phyloP scores from a whole-genome alignment of 164 flowering plant species.

The Paratinospora sagittata region DNA sequence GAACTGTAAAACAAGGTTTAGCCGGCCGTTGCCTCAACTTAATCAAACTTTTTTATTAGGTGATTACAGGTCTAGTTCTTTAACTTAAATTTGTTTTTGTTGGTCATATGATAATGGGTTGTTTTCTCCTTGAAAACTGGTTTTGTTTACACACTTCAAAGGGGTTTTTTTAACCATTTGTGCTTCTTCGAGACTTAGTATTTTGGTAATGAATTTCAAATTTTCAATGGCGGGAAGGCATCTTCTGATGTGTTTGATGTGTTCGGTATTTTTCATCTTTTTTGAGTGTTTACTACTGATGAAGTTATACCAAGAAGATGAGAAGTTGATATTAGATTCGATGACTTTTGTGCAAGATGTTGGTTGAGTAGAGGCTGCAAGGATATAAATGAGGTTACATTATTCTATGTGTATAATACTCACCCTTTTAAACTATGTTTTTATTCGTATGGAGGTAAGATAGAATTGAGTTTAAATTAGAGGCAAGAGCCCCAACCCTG shows the following conservation, averaged over 20 bases:
- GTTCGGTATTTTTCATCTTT: too few relatives aligned
- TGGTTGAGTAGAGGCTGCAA: too few relatives aligned
- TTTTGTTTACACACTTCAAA: background rate
- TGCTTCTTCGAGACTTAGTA: background rate
- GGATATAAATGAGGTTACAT: too few relatives aligned
- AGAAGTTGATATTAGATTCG: too few relatives aligned
- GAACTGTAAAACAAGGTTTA: conserved; percentile 10
- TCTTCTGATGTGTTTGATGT: background rate
- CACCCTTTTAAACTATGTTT: too few relatives aligned
- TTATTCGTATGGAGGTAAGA: too few relatives aligned
- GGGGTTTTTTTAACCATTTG: background rate
- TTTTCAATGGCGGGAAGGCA: background rate
- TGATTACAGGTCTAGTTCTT: background rate
- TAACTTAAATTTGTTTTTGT: background rate
- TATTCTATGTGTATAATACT: too few relatives aligned
- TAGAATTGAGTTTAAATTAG: too few relatives aligned
- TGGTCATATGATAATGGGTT: background rate
- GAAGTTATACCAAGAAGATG: too few relatives aligned
- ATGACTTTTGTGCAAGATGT: too few relatives aligned
- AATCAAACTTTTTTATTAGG: background rate
- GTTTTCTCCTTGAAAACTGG: background rate
- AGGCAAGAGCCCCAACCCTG: too few relatives aligned
- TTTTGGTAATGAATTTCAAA: background rate
- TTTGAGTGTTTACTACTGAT: background rate
- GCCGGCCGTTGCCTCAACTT: background rate